These are phyloP conservation scores for Graphiopsis chlorocephala DNA, from an alignment of 2,329 filamentous ascomycete genomes.

Conservation along the genomic window DNA sequence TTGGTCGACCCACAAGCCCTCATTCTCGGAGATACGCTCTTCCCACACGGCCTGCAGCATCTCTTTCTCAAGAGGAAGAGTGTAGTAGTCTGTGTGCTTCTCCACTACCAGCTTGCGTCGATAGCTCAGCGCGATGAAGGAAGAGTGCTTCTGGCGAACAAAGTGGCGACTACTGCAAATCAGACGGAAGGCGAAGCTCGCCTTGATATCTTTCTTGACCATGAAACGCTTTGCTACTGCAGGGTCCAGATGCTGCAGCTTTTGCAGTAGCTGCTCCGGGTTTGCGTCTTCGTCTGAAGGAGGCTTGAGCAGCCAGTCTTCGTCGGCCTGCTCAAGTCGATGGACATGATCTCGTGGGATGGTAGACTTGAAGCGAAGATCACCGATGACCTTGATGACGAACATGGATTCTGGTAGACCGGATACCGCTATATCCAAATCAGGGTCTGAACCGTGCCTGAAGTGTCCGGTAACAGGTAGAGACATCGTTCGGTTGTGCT, in stretches of 20 bases:
- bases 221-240: conserved; percentile 29
- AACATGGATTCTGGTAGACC: conserved; percentile 8
- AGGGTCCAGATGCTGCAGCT: conserved; percentile 24
- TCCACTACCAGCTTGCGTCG: conserved; percentile 37
- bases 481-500: conserved; percentile 1
- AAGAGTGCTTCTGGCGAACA: conserved; percentile 34
- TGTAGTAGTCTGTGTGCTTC: conserved; percentile 36
- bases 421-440: background rate
- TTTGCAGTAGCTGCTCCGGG: conserved; percentile 25
- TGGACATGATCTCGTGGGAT: conserved; percentile 30
- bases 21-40: conserved; percentile 35
- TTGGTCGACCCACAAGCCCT: conserved; percentile 47
- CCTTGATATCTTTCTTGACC: conserved; percentile 34
- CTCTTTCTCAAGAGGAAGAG: conserved; percentile 37
- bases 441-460: conserved; percentile 12
- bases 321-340: conserved; percentile 25
- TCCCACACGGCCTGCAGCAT: conserved; percentile 43
- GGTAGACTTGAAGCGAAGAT: conserved; percentile 12
- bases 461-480: background rate
- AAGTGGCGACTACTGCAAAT: conserved; percentile 36
- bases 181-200: conserved; percentile 37
- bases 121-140: conserved; percentile 46
- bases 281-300: conserved; percentile 27
- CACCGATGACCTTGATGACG: conserved; percentile 22
- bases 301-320: conserved; percentile 27